These are phyloP conservation scores for Colletotrichum limetticola DNA, from an alignment of 2,329 filamentous ascomycete species.

Conservation along the genomic window DNA sequence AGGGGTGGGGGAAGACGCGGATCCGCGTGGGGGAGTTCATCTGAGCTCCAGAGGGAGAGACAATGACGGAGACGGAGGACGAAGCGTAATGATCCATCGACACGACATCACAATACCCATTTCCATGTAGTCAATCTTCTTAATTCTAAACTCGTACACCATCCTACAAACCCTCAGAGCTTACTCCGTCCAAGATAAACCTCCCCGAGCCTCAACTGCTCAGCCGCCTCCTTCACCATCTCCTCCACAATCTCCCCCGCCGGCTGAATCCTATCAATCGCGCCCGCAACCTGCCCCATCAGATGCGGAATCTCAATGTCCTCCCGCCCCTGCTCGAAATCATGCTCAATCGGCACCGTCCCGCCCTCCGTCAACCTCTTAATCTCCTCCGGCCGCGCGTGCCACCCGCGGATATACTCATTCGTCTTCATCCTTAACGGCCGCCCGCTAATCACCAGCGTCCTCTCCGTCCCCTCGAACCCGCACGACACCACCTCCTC, in stretches of 20 bases:
- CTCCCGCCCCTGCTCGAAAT: slow-evolving; percentile 82
- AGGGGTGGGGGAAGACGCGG: slow-evolving; percentile 26
- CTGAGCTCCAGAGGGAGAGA: not conserved
- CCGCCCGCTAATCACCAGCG: slow-evolving; percentile 83
- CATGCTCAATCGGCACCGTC: slow-evolving; percentile 82
- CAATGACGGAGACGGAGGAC: not conserved
- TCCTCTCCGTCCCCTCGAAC: slow-evolving; percentile 84
- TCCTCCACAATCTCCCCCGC: slow-evolving; percentile 87
- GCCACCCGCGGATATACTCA: slow-evolving; percentile 86
- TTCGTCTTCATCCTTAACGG: slow-evolving; percentile 85
- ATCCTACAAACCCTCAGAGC: slow-evolving; percentile 44
- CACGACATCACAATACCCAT: slow-evolving; percentile 25
- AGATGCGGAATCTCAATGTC: slow-evolving; percentile 88
- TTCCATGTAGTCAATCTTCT: not conserved
- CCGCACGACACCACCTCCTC: slow-evolving; percentile 81
- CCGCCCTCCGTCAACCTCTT: slow-evolving; percentile 75
- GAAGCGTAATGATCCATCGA: not conserved
- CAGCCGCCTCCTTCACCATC: slow-evolving; percentile 83
- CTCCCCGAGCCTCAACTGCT: slow-evolving; percentile 71
- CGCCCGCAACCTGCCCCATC: slow-evolving; percentile 93
- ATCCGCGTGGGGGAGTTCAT: slow-evolving; percentile 20
- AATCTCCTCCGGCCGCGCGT: slow-evolving; percentile 79
- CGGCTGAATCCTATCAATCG: slow-evolving; percentile 81
- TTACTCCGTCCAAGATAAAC: slow-evolving; percentile 66
- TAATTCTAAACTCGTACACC: not conserved